Conservation (phyloP, 139 green algal species). For the Picochlorum sp. region DNA sequence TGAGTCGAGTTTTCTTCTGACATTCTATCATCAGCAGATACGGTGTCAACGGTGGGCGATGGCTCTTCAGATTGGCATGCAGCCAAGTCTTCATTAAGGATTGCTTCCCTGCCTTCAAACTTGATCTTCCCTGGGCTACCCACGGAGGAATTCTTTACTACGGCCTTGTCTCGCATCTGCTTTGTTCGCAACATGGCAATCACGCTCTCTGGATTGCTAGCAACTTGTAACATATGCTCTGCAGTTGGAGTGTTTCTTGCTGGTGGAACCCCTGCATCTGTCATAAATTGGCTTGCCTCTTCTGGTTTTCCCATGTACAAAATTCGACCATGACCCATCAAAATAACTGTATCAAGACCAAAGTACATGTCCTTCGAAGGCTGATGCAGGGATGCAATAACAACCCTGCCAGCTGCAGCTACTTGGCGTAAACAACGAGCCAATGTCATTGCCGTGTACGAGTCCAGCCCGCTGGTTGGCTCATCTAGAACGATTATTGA, state of each 20-base stretch:
- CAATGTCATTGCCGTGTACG: conserved; percentile 56
- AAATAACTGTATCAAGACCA: conserved; percentile 49
- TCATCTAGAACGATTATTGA: conserved; percentile 44
- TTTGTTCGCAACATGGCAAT: conserved; percentile 7
- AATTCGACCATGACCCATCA: conserved; percentile 53
- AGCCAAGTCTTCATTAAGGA: too few relatives aligned
- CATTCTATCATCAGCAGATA: too few relatives aligned
- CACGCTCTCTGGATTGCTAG: background rate
- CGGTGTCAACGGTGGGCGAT: too few relatives aligned
- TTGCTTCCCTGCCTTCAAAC: too few relatives aligned
- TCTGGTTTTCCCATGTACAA: conserved; percentile 40
- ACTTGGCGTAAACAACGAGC: conserved; percentile 40
- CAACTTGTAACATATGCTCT: conserved; percentile 44
- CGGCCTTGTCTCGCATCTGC: background rate
- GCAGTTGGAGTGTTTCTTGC: conserved; percentile 24
- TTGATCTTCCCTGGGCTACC: background rate
- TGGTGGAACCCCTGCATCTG: conserved; percentile 30
- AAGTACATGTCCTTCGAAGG: conserved; percentile 56
- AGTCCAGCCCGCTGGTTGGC: conserved; percentile 64
- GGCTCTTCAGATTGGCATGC: too few relatives aligned
- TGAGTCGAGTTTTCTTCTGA: too few relatives aligned
- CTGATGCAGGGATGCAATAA: conserved; percentile 68
- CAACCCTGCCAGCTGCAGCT: conserved; percentile 42
- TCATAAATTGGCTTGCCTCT: conserved; percentile 25
- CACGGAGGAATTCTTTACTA: background rate